Evolutionary conservation across 352 stramenopile species (phyloP).

Genomic region (Halophytophthora batemanensis): DNA sequence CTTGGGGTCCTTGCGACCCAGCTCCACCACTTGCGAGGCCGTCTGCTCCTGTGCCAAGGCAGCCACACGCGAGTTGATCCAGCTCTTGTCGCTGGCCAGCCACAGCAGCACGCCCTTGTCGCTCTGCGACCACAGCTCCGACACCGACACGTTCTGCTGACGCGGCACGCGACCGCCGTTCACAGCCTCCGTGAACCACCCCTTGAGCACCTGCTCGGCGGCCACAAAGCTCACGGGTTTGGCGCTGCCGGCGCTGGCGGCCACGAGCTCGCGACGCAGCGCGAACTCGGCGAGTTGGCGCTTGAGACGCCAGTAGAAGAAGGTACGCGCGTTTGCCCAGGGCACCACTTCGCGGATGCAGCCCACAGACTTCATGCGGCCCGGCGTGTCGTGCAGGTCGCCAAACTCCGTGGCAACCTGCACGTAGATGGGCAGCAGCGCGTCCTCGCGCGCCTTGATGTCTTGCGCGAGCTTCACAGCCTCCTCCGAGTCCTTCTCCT

Average conservation of each 20-base stretch:
- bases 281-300: constrained; percentile 97
- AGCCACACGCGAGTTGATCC: constrained; percentile 56
- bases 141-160: constrained; percentile 60
- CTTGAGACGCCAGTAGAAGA: constrained; percentile 99
- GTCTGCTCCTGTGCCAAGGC: constrained; percentile 68
- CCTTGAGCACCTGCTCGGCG: constrained; percentile 64
- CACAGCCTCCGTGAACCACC: constrained; percentile 81
- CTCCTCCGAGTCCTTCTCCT: constrained; percentile 40
- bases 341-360: constrained; percentile 97
- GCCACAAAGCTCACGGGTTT: constrained; percentile 41
- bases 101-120: constrained; percentile 84
- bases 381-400: constrained; percentile 99
- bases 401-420: constrained; percentile 99
- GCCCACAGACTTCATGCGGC: constrained; percentile 98
- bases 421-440: constrained; percentile 95
- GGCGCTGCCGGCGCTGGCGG: constrained; percentile 26
- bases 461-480: constrained; percentile 76
- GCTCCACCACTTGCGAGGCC: constrained; percentile 68
- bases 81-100: constrained; percentile 77
- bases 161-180: constrained; percentile 68
- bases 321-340: constrained; percentile 93
- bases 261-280: constrained; percentile 65
- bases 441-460: constrained; percentile 91
- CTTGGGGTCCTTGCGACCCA: constrained; percentile 78
- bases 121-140: constrained; percentile 56